A percentile compares a stretch with the other conserved stretches of the same genome.
Evolutionary conservation across 2,329 filamentous ascomycete species (phyloP).

Genomic region (Epicoccum nigrum): DNA sequence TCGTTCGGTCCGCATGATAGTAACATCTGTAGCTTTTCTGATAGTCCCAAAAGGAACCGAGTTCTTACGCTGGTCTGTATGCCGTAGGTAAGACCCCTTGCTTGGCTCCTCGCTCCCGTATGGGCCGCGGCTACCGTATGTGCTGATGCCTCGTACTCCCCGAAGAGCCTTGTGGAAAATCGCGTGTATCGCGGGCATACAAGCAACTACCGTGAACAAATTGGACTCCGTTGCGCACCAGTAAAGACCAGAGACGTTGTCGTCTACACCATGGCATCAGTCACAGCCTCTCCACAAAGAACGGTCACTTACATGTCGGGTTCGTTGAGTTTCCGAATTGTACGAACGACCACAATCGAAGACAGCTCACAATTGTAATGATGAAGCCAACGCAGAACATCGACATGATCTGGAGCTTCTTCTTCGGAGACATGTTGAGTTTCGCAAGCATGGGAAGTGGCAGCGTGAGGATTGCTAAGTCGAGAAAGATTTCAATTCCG

Average conservation of each 20-base stretch:
- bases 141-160: slow-evolving; percentile 17
- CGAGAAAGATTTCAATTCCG: slow-evolving; percentile 33
- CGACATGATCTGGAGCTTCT: slow-evolving; percentile 37
- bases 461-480: slow-evolving; percentile 32
- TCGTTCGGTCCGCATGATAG: slow-evolving; percentile 24
- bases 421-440: slow-evolving; percentile 33
- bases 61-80: slow-evolving; percentile 19
- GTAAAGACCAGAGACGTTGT: slow-evolving; percentile 33
- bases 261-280: slow-evolving; percentile 20
- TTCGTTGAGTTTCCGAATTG: slow-evolving; percentile 28
- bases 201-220: slow-evolving; percentile 35
- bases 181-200: slow-evolving; percentile 36
- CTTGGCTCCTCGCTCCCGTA: slow-evolving; percentile 19
- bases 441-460: slow-evolving; percentile 31
- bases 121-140: slow-evolving; percentile 22
- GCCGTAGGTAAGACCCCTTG: slow-evolving; percentile 27
- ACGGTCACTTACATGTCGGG: slow-evolving; percentile 28
- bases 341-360: slow-evolving; percentile 29
- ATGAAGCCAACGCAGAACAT: slow-evolving; percentile 38
- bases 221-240: slow-evolving; percentile 37
- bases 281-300: too few species aligned
- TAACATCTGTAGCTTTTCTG: slow-evolving; percentile 30
- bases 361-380: slow-evolving; percentile 34
- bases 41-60: slow-evolving; percentile 29
- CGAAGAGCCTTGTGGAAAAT: slow-evolving; percentile 25